Evolutionary conservation across 2,329 filamentous ascomycete genomes (phyloP).

Genomic region (Cladosporium sp.): DNA sequence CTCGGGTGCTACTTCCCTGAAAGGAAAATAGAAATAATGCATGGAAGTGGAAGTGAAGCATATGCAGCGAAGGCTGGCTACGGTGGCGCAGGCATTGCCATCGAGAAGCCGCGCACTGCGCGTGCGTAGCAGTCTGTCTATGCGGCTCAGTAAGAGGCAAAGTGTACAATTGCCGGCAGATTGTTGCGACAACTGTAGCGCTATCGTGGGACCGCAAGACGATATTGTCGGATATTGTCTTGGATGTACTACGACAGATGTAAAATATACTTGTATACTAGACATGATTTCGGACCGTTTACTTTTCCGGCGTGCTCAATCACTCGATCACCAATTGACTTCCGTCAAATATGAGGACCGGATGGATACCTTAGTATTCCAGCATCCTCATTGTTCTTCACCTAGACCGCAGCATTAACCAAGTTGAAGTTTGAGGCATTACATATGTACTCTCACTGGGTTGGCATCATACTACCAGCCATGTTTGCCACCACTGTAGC

Average conservation of each 20-base stretch:
- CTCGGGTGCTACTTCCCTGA: conserved; percentile 17
- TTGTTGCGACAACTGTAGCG: background rate
- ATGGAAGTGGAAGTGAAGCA: background rate
- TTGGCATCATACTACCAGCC: too few species aligned
- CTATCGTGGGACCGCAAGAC: background rate
- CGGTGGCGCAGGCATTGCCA: background rate
- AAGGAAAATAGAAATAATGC: conserved; percentile 16
- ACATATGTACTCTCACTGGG: too few species aligned
- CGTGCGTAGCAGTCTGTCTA: background rate
- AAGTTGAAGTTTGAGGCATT: too few species aligned
- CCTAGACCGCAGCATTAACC: background rate
- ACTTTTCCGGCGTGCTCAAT: background rate
- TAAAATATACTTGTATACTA: conserved; percentile 4
- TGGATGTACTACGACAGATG: background rate
- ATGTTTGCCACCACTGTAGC: too few species aligned
- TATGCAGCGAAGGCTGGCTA: background rate
- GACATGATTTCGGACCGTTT: background rate
- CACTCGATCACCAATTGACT: background rate
- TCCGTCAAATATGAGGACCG: background rate
- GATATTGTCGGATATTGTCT: background rate
- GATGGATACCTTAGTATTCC: too few species aligned
- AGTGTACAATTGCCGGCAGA: background rate
- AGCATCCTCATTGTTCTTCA: background rate
- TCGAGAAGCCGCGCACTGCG: background rate
- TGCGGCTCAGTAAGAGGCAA: background rate